phyloP scores from a whole-genome alignment of 495 filamentous ascomycete species.

The Lepidopterella palustris region DNA sequence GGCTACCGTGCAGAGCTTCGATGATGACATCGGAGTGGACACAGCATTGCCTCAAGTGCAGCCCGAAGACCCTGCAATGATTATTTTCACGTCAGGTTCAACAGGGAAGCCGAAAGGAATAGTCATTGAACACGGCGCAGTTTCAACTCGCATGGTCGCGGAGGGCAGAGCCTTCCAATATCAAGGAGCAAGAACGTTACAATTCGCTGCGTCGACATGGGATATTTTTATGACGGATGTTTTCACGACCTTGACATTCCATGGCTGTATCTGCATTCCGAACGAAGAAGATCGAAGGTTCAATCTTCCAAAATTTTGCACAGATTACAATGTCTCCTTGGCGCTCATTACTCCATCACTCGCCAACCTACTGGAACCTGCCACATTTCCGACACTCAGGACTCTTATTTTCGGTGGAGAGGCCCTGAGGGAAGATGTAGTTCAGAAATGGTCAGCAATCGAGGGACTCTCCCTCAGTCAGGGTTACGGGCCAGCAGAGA shows the following conservation, averaged over 20 bases:
- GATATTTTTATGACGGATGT: slow-evolving; percentile 37
- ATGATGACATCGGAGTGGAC: background rate
- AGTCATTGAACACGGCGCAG: background rate
- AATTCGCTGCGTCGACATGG: slow-evolving; percentile 41
- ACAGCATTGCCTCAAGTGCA: background rate
- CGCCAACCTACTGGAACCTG: slow-evolving; percentile 24
- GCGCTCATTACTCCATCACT: slow-evolving; percentile 49
- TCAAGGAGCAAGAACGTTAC: slow-evolving; percentile 31
- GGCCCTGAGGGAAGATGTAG: slow-evolving; percentile 36
- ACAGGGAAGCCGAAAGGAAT: slow-evolving; percentile 18
- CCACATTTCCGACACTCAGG: slow-evolving; percentile 36
- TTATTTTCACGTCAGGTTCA: slow-evolving; percentile 14
- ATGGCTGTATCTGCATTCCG: slow-evolving; percentile 33
- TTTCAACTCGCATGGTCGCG: background rate
- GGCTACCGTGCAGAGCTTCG: background rate
- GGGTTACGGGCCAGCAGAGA: slow-evolving; percentile 46
- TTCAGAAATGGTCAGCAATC: slow-evolving; percentile 35
- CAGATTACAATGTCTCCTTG: slow-evolving; percentile 35
- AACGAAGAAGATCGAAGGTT: slow-evolving; percentile 38
- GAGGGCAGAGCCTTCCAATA: background rate
- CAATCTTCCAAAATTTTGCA: slow-evolving; percentile 33
- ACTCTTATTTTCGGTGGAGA: slow-evolving; percentile 38
- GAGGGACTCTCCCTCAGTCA: slow-evolving; percentile 43
- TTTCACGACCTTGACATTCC: slow-evolving; percentile 33
- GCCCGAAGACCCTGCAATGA: background rate